Percentiles rank a stretch among this genome's conserved stretches.
Conservation (phyloP, 768 basidiomycete species). For the Hebeloma cylindrosporum region DNA sequence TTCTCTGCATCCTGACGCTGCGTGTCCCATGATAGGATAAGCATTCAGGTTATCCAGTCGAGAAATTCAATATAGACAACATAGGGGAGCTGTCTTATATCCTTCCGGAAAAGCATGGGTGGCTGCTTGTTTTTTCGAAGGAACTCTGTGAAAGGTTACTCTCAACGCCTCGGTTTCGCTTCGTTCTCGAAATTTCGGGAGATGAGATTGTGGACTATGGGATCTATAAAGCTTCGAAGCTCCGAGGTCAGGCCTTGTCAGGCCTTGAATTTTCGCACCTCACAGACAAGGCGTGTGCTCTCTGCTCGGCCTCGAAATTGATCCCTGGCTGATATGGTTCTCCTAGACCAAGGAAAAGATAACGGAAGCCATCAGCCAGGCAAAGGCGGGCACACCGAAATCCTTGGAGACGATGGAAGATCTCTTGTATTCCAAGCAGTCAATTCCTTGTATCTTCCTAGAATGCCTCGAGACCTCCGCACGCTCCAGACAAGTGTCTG, state of each 20-base stretch:
- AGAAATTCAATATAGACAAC: too few relatives aligned
- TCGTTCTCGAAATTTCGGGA: not conserved
- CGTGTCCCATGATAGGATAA: too few relatives aligned
- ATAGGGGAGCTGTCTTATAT: too few relatives aligned
- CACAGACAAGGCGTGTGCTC: not conserved
- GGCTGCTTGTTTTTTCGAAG: too few relatives aligned
- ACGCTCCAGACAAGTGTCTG: too few relatives aligned
- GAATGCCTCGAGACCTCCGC: not conserved
- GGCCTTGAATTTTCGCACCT: slow-evolving; percentile 4
- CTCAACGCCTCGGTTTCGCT: too few relatives aligned
- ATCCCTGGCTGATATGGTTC: not conserved
- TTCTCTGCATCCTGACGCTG: too few relatives aligned
- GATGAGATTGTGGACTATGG: not conserved
- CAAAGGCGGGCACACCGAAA: not conserved
- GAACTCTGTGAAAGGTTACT: too few relatives aligned
- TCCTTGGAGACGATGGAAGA: not conserved
- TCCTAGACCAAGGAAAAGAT: not conserved
- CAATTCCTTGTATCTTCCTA: not conserved
- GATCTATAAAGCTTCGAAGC: not conserved
- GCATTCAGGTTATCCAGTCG: too few relatives aligned
- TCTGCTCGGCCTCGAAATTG: too few relatives aligned
- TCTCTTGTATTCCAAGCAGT: not conserved
- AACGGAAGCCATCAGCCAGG: not conserved
- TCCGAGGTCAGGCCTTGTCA: slow-evolving; percentile 5
- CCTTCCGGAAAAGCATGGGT: too few relatives aligned